Evolutionary conservation across 139 green algal genomes (phyloP).

Genomic region (Bryopsis sp.): DNA sequence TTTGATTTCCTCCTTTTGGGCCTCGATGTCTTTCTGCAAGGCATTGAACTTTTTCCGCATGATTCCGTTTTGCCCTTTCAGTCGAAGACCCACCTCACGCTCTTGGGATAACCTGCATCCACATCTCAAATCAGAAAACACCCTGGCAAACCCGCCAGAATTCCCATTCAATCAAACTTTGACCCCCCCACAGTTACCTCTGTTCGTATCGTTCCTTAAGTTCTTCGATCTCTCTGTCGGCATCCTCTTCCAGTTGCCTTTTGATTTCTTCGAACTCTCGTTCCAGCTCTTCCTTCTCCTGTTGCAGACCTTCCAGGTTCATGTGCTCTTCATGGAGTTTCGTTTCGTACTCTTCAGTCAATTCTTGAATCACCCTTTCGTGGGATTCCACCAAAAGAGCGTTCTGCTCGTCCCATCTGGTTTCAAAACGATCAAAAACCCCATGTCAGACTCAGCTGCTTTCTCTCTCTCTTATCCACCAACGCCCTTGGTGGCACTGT

Average conservation of each 20-base stretch:
- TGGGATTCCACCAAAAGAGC: slow-evolving; percentile 64
- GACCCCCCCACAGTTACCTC: not conserved
- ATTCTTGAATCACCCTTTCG: slow-evolving; percentile 68
- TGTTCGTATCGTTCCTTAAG: slow-evolving; percentile 71
- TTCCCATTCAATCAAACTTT: slow-evolving; percentile 21
- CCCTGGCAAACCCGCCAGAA: not conserved
- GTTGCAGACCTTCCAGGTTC: slow-evolving; percentile 34
- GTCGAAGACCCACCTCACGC: slow-evolving; percentile 52
- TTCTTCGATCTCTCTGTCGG: slow-evolving; percentile 84
- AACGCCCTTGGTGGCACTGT: no score
- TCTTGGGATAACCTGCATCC: slow-evolving; percentile 42
- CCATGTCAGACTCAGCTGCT: no score
- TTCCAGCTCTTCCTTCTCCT: slow-evolving; percentile 52
- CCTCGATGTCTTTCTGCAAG: slow-evolving; percentile 72
- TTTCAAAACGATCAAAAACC: no score
- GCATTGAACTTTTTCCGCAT: slow-evolving; percentile 89
- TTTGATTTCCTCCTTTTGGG: slow-evolving; percentile 70
- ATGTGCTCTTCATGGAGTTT: slow-evolving; percentile 40
- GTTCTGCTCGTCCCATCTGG: slow-evolving; percentile 78
- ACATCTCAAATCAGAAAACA: no score
- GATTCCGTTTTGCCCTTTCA: slow-evolving; percentile 91
- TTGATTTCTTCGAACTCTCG: slow-evolving; percentile 69
- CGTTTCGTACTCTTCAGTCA: slow-evolving; percentile 69
- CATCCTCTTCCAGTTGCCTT: slow-evolving; percentile 82
- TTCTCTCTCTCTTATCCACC: no score